Evolutionary conservation across 768 basidiomycete species (phyloP).

Genomic region (Lentinula aciculospora): DNA sequence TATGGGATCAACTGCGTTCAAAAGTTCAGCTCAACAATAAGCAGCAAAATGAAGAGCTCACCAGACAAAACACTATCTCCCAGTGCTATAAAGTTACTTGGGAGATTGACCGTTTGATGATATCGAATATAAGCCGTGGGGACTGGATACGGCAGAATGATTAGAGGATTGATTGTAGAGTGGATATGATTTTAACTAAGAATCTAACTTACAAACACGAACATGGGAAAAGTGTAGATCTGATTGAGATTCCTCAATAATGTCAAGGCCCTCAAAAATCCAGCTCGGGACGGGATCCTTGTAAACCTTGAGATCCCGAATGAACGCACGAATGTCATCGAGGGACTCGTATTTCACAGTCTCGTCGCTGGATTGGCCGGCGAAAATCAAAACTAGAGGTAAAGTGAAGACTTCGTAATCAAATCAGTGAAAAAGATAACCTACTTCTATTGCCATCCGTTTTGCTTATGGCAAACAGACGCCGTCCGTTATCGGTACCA

Average conservation of each 20-base stretch:
- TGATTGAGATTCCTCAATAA: slow-evolving; percentile 12
- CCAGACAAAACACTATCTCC: slow-evolving; percentile 11
- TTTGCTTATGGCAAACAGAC: background rate
- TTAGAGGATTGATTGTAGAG: background rate
- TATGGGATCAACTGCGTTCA: slow-evolving; percentile 10
- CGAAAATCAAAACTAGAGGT: background rate
- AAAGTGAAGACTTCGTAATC: slow-evolving; percentile 11
- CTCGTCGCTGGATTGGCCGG: background rate
- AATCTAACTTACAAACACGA: no score
- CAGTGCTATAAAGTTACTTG: slow-evolving; percentile 13
- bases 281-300: slow-evolving; percentile 11
- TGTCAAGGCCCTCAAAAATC: slow-evolving; percentile 12
- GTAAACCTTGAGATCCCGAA: slow-evolving; percentile 5
- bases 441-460: slow-evolving; percentile 1
- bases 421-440: background rate
- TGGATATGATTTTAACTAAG: background rate
- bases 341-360: slow-evolving; percentile 11
- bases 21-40: no score
- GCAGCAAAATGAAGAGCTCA: background rate
- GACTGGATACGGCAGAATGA: slow-evolving; percentile 4
- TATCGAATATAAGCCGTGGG: slow-evolving; percentile 13
- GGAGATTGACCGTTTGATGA: slow-evolving; percentile 10
- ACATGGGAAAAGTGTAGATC: background rate
- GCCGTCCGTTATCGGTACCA: slow-evolving; percentile 2
- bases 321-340: slow-evolving; percentile 8